These are phyloP conservation scores for Kurtzmaniella quercitrusa DNA, from an alignment of 1,139 yeast genomes.

Conservation along the genomic window DNA sequence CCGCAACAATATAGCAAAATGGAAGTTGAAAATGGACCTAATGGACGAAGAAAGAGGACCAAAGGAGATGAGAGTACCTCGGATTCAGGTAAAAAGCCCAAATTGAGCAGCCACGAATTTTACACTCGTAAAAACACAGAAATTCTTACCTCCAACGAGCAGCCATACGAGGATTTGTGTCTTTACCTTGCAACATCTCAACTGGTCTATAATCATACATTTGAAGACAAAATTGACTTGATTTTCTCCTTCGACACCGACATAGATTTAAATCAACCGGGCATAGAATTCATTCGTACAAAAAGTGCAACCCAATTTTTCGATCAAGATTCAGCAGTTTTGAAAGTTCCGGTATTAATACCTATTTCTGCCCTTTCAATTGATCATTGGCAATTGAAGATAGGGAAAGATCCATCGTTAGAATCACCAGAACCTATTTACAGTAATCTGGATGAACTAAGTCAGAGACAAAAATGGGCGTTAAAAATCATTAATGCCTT, in stretches of 20 bases:
- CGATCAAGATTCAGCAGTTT: slow-evolving; percentile 4
- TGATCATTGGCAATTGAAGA: slow-evolving; percentile 24
- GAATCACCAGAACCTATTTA: slow-evolving; percentile 12
- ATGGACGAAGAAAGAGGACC: slow-evolving; percentile 5
- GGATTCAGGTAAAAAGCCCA: slow-evolving; percentile 1
- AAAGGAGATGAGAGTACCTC: slow-evolving; percentile 5
- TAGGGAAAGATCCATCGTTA: slow-evolving; percentile 17
- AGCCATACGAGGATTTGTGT: slow-evolving; percentile 11
- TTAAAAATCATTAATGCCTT: slow-evolving; percentile 27
- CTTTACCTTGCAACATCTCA: slow-evolving; percentile 37
- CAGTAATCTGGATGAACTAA: background rate
- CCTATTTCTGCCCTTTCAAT: slow-evolving; percentile 38
- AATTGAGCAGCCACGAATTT: background rate
- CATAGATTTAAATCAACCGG: slow-evolving; percentile 41
- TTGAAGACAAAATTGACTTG: slow-evolving; percentile 31
- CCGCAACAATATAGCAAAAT: slow-evolving; percentile 3
- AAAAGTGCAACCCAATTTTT: background rate
- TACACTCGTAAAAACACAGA: slow-evolving; percentile 1
- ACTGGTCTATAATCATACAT: slow-evolving; percentile 35
- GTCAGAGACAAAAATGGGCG: slow-evolving; percentile 26
- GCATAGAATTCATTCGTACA: slow-evolving; percentile 32
- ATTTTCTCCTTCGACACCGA: slow-evolving; percentile 59
- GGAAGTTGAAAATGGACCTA: slow-evolving; percentile 1
- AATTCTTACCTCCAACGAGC: slow-evolving; percentile 3
- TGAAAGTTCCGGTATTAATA: slow-evolving; percentile 32